phyloP scores from a whole-genome alignment of 2,329 filamentous ascomycete species.

The Xylaria digitata region DNA sequence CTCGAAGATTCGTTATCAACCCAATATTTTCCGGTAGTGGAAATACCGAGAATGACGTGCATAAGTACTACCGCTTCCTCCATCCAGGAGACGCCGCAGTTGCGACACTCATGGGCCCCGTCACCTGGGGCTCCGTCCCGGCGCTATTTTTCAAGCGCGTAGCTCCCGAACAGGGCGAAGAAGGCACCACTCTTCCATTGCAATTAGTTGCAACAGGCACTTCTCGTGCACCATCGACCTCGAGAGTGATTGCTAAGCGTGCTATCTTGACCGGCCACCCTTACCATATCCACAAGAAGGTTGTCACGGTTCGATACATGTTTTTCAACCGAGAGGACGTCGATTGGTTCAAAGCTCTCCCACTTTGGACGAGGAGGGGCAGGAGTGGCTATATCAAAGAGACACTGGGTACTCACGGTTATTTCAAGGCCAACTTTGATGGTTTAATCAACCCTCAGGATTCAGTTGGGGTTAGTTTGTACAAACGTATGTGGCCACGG shows the following conservation, averaged over 20 bases:
- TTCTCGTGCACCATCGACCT: slow-evolving; percentile 78
- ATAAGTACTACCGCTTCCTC: slow-evolving; percentile 93
- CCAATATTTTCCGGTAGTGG: slow-evolving; percentile 91
- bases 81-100: slow-evolving; percentile 92
- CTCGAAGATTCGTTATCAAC: slow-evolving; percentile 86
- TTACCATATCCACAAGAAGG: slow-evolving; percentile 97
- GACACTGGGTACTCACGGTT: slow-evolving; percentile 94
- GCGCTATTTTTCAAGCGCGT: slow-evolving; percentile 84
- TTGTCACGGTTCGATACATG: slow-evolving; percentile 99
- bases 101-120: slow-evolving; percentile 87
- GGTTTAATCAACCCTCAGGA: slow-evolving; percentile 96
- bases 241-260: slow-evolving; percentile 89
- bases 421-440: slow-evolving; percentile 99
- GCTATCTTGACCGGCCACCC: slow-evolving; percentile 95
- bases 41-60: slow-evolving; percentile 93
- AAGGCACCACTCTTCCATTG: slow-evolving; percentile 63
- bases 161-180: slow-evolving; percentile 57
- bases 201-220: slow-evolving; percentile 89
- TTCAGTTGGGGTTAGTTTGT: slow-evolving; percentile 88
- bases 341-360: slow-evolving; percentile 96
- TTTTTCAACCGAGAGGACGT: slow-evolving; percentile 98
- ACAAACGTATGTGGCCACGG: slow-evolving; percentile 87
- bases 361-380: slow-evolving; percentile 91
- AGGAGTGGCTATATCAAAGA: slow-evolving; percentile 94
- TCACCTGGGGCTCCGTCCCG: slow-evolving; percentile 94